Conservation (phyloP, 805 yeast genomes). For the Torulaspora delbrueckii region DNA sequence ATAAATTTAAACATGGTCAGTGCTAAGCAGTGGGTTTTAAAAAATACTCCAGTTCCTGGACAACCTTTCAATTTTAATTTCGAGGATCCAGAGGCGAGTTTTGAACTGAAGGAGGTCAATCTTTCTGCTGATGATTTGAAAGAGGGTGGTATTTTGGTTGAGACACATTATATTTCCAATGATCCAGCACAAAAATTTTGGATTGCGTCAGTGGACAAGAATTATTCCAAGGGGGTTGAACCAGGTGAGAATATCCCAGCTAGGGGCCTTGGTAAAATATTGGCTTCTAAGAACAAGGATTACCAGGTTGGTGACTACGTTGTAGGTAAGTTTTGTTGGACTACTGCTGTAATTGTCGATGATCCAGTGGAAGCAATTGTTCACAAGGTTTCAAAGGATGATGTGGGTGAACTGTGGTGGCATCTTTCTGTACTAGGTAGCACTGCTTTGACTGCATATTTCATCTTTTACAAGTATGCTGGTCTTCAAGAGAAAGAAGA, state of each 20-base stretch:
- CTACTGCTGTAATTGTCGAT: constrained; percentile 41
- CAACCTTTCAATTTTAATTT: constrained; percentile 27
- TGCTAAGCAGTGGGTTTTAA: constrained; percentile 34
- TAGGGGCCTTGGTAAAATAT: constrained; percentile 47
- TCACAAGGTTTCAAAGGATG: constrained; percentile 20
- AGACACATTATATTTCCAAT: constrained; percentile 23
- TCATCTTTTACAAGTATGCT: constrained; percentile 49
- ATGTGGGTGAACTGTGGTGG: constrained; percentile 38
- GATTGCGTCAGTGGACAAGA: constrained; percentile 38
- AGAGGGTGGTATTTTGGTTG: constrained; percentile 43
- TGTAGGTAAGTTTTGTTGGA: constrained; percentile 42
- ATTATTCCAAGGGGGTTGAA: constrained; percentile 35
- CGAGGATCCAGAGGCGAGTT: constrained; percentile 28
- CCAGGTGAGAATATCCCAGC: constrained; percentile 44
- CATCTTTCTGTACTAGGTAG: constrained; percentile 49
- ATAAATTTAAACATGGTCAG: constrained; percentile 13
- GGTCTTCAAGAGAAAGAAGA: constrained; percentile 39
- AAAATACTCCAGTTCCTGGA: constrained; percentile 27
- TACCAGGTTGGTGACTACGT: constrained; percentile 44
- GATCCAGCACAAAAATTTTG: constrained; percentile 58
- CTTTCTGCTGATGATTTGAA: constrained; percentile 26
- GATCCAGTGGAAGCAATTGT: constrained; percentile 14
- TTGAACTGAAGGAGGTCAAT: constrained; percentile 24
- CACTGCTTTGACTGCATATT: constrained; percentile 59
- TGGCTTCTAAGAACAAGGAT: constrained; percentile 42